phyloP scores from a whole-genome alignment of 176 grass and related monocot genomes.

The Cenchrus purpureus region DNA sequence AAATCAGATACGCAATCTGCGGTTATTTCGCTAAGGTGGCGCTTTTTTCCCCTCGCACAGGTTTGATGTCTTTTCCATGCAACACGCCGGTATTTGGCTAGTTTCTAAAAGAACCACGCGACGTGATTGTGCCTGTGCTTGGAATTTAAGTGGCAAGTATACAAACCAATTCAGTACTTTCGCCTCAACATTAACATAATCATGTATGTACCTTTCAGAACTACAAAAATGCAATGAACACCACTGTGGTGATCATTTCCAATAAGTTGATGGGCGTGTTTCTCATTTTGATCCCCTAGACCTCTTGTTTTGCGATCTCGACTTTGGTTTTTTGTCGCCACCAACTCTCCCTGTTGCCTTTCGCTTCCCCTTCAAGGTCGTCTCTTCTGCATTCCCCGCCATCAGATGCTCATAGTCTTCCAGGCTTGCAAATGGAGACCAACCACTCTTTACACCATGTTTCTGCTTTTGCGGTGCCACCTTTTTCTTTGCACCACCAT shows the following conservation, averaged over 20 bases:
- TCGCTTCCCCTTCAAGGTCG: conserved; percentile 26
- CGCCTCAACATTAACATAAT: neutral
- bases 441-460: conserved; percentile 34
- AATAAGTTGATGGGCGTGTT: neutral
- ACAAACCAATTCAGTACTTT: neutral
- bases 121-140: no score
- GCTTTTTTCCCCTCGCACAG: no score
- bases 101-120: no score
- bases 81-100: no score
- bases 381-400: conserved; percentile 8
- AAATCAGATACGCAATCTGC: no score
- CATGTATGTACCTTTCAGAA: neutral
- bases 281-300: conserved; percentile 46
- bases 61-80: no score
- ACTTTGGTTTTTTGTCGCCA: conserved; percentile 36
- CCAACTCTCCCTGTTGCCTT: conserved; percentile 39
- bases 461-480: conserved; percentile 54
- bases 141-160: neutral
- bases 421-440: conserved; percentile 79
- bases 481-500: conserved; percentile 14
- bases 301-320: conserved; percentile 40
- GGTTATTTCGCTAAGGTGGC: no score
- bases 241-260: neutral
- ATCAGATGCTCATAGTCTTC: conserved; percentile 85
- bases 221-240: conserved; percentile 33